A percentile compares a stretch with the other conserved stretches of the same genome.
These are phyloP conservation scores for Teunomyces barrocoloradensis DNA, from an alignment of 805 yeast genomes.

Conservation along the genomic window DNA sequence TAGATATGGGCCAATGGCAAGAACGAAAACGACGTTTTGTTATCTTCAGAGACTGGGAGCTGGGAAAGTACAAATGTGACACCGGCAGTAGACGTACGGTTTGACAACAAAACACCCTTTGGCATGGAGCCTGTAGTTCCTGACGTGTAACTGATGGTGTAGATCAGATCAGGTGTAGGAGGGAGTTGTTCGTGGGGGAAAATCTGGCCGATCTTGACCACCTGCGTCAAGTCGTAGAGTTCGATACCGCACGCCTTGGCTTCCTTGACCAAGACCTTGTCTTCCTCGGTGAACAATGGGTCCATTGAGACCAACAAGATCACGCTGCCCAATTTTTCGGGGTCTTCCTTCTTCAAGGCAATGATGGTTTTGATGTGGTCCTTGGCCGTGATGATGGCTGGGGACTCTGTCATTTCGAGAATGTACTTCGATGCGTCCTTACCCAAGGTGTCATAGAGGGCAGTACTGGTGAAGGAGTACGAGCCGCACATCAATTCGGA, in stretches of 20 bases:
- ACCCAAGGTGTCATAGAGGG: constrained; percentile 43
- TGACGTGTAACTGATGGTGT: constrained; percentile 26
- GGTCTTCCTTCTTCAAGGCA: constrained; percentile 35
- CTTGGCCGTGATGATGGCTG: constrained; percentile 52
- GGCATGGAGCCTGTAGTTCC: constrained; percentile 28
- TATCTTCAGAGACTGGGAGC: background rate
- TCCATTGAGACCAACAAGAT: constrained; percentile 60
- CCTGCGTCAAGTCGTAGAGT: constrained; percentile 21
- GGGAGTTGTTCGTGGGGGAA: constrained; percentile 18
- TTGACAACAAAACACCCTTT: constrained; percentile 24
- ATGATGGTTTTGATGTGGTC: constrained; percentile 50
- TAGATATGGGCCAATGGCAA: constrained; percentile 40
- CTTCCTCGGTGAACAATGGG: constrained; percentile 33
- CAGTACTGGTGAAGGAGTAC: constrained; percentile 35
- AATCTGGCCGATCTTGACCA: constrained; percentile 18
- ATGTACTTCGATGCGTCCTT: constrained; percentile 31
- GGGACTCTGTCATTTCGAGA: constrained; percentile 32
- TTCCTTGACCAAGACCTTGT: constrained; percentile 57
- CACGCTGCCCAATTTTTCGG: constrained; percentile 35
- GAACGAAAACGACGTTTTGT: constrained; percentile 16
- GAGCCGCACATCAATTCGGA: constrained; percentile 34
- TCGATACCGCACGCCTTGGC: constrained; percentile 16
- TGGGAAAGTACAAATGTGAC: constrained; percentile 13
- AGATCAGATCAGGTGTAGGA: constrained; percentile 16
- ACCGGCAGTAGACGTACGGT: constrained; percentile 18